Conservation (phyloP, 169 alveolate genomes). For the Nephromyces sp. region DNA sequence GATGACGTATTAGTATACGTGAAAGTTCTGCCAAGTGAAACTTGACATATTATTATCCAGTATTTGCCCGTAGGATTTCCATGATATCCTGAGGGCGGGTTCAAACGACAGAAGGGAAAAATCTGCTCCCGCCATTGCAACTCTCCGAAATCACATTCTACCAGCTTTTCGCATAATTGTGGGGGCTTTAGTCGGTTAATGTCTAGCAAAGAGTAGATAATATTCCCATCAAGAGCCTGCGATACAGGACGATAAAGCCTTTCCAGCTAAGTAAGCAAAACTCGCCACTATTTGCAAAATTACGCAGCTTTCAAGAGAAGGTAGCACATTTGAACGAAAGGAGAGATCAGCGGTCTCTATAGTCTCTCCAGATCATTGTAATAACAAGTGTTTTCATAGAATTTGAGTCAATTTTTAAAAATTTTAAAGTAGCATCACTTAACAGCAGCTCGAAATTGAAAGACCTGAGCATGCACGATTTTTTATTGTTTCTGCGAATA, state of each 20-base stretch:
- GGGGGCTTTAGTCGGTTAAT: constrained; percentile 49
- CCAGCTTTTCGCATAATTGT: constrained; percentile 39
- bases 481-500: too few species aligned
- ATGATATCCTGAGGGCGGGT: constrained; percentile 54
- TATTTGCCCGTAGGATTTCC: constrained; percentile 52
- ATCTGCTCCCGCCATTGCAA: constrained; percentile 34
- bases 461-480: too few species aligned
- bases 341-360: too few species aligned
- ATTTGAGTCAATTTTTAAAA: too few species aligned
- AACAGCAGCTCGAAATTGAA: too few species aligned
- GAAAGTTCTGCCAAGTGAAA: constrained; percentile 42
- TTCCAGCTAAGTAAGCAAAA: not conserved
- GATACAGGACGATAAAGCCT: not conserved
- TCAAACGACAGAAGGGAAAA: constrained; percentile 40
- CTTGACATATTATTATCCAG: constrained; percentile 40
- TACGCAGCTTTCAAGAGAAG: too few species aligned
- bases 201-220: constrained; percentile 43
- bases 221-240: constrained; percentile 44
- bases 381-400: too few species aligned
- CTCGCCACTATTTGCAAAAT: too few species aligned
- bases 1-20: too few species aligned
- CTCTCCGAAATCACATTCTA: not conserved
- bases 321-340: too few species aligned
- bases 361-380: too few species aligned
- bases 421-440: too few species aligned